These are phyloP conservation scores for Claviceps monticola DNA, from an alignment of 2,329 filamentous ascomycete genomes.

Conservation along the genomic window DNA sequence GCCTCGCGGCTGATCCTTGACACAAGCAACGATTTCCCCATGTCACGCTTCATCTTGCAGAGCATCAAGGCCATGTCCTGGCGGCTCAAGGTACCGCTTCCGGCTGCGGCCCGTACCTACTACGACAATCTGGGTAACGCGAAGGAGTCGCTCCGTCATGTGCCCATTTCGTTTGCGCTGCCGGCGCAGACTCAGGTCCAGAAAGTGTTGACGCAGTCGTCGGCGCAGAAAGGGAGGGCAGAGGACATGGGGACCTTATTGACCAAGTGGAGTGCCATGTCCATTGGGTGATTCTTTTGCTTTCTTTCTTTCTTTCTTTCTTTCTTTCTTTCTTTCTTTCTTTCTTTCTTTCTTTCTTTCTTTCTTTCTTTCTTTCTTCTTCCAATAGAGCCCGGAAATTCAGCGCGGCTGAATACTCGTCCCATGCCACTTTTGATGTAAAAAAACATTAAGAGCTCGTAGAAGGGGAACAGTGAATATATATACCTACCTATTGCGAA, in stretches of 20 bases:
- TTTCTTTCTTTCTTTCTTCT: neutral
- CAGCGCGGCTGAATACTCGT: too few species aligned
- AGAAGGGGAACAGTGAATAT: too few species aligned
- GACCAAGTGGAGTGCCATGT: constrained; percentile 6
- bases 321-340: neutral
- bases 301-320: neutral
- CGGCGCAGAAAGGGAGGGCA: neutral
- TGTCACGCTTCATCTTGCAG: constrained; percentile 8
- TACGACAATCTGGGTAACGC: constrained; percentile 4
- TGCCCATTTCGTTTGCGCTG: constrained; percentile 8
- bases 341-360: neutral
- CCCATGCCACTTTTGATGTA: too few species aligned
- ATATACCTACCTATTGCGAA: too few species aligned
- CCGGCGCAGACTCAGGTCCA: constrained; percentile 7
- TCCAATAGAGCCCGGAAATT: neutral
- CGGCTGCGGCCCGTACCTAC: constrained; percentile 2
- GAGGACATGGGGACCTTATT: constrained; percentile 5
- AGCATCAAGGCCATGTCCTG: constrained; percentile 9
- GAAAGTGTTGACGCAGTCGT: constrained; percentile 1
- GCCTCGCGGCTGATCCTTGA: constrained; percentile 4
- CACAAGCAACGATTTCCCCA: constrained; percentile 5
- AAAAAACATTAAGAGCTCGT: too few species aligned
- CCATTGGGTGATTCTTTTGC: neutral
- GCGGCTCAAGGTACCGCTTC: constrained; percentile 6
- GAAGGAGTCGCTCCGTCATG: constrained; percentile 5